Evolutionary conservation across 1,284 basidiomycete species (phyloP), one percentile per base, ranked within the genome.

Genomic region (Ganoderma leucocontextum): DNA sequence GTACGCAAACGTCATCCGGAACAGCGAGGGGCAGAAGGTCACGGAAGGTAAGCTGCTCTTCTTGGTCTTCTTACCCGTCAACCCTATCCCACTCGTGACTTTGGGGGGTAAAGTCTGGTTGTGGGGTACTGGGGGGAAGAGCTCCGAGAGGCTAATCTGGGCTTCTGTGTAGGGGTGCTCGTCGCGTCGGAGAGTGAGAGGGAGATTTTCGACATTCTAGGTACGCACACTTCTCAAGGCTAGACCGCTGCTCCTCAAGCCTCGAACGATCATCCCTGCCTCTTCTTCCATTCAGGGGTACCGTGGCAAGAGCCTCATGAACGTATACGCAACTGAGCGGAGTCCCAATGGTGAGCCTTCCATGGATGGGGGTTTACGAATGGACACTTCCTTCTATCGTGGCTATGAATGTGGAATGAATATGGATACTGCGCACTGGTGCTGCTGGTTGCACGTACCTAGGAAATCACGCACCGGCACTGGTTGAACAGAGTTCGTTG

Each of bases 151-250:
- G 53, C 53, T 35, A 33, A 62, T 19, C 53, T 58, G 44, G 38
- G 35, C 49, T 33, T 63, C 39, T 57, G 41, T 22, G 29, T 71
- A 95, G 95, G 94, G 3, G 83, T 81, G n/a, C 76, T 95, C 10
- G 79, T 96, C 25, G 95, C 94, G 4, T 94, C 93, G 0, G 87
- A 90, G 75, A 95, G 91, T 0, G 96, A 97, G 79, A 82, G 90
- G 75, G 94, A 95, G 73, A 96, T 97, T 39, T 95, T 97, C 73
- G 81, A 85, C 25, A 89, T 90, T 36, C 81, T 97, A 41, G 86
- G 86, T 86, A 36, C 72, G 86, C 80, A 4, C 42, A 41, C 22
- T 42, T 29, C 19, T 13, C 58, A 53, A 57, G 19, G 22, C 1
- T 17, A 15, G 17, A 25, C 58, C 22, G 12, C n/a, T 15, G 4